Percentiles rank a stretch among this genome's conserved stretches.
Evolutionary conservation across 352 stramenopile genomes (phyloP).

Genomic region (Globisporangium cystogenes): DNA sequence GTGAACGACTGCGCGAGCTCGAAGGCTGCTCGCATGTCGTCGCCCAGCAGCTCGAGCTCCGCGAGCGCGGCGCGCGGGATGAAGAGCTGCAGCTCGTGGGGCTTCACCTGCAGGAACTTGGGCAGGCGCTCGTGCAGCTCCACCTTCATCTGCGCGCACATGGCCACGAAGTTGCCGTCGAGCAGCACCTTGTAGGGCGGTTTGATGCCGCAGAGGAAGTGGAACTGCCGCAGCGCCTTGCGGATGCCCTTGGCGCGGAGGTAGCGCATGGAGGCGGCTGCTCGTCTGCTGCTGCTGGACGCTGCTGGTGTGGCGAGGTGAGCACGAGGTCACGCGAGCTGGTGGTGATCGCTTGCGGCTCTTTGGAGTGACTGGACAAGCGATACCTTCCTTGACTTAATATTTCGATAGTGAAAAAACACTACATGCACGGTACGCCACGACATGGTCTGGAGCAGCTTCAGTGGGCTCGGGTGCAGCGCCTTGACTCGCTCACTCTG

Average conservation of each 20-base stretch:
- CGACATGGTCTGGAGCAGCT: too few relatives aligned
- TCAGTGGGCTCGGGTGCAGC: too few relatives aligned
- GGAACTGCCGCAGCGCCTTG: slow-evolving; percentile 84
- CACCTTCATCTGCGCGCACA: slow-evolving; percentile 87
- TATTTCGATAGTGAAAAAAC: too few relatives aligned
- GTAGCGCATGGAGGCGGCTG: slow-evolving; percentile 47
- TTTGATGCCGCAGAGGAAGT: slow-evolving; percentile 86
- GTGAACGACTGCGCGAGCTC: slow-evolving; percentile 66
- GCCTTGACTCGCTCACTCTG: too few relatives aligned
- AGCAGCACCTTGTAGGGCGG: slow-evolving; percentile 78
- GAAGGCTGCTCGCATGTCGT: slow-evolving; percentile 50
- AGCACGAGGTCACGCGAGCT: too few relatives aligned
- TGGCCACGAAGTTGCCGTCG: slow-evolving; percentile 85
- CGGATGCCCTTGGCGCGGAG: slow-evolving; percentile 82
- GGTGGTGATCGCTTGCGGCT: too few relatives aligned
- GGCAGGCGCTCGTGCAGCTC: slow-evolving; percentile 70
- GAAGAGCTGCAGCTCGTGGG: slow-evolving; percentile 63
- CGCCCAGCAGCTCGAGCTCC: slow-evolving; percentile 69
- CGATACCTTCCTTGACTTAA: too few relatives aligned
- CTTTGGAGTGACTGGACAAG: too few relatives aligned
- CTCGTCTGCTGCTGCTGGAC: neutral
- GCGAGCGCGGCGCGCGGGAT: slow-evolving; percentile 60
- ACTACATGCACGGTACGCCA: too few relatives aligned
- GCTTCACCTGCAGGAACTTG: slow-evolving; percentile 81
- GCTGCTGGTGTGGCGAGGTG: neutral